Evolutionary conservation across 2,329 filamentous ascomycete genomes (phyloP).

Genomic region (Biscogniauxia sp.): DNA sequence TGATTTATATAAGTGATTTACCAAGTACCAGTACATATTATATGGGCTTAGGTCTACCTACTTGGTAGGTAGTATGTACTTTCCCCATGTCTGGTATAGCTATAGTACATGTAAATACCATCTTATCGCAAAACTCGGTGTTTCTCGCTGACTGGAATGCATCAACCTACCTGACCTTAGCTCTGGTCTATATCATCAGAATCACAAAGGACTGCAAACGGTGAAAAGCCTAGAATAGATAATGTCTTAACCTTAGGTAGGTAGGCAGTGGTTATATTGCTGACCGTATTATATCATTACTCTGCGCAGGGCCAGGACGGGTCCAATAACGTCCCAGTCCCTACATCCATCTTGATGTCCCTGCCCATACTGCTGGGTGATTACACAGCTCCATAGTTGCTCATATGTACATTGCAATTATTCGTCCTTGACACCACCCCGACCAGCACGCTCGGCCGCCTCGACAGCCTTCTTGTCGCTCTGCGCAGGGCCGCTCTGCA

Average conservation of each 20-base stretch:
- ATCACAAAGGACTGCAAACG: background rate
- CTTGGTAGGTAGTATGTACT: no score
- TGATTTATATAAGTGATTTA: background rate
- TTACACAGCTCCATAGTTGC: background rate
- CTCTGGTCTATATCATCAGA: background rate
- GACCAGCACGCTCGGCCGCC: slow-evolving; percentile 71
- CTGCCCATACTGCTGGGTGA: slow-evolving; percentile 1
- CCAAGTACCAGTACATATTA: no score
- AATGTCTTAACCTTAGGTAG: no score
- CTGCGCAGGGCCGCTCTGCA: slow-evolving; percentile 72
- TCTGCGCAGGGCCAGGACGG: background rate
- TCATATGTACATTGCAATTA: slow-evolving; percentile 37
- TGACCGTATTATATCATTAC: background rate
- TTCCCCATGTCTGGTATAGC: no score
- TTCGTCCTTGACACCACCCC: slow-evolving; percentile 71
- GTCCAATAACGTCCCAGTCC: background rate
- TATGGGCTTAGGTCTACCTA: no score
- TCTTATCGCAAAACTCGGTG: no score
- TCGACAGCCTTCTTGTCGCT: slow-evolving; percentile 90
- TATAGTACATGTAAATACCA: no score
- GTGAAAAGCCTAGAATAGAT: no score
- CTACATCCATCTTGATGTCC: background rate
- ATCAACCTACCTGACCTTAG: no score
- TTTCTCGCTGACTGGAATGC: no score
- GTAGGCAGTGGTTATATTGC: background rate